A percentile compares a stretch with the other conserved stretches of the same genome.
phyloP scores from a whole-genome alignment of 2,329 filamentous ascomycete genomes.

The Ophiostoma piceae region DNA sequence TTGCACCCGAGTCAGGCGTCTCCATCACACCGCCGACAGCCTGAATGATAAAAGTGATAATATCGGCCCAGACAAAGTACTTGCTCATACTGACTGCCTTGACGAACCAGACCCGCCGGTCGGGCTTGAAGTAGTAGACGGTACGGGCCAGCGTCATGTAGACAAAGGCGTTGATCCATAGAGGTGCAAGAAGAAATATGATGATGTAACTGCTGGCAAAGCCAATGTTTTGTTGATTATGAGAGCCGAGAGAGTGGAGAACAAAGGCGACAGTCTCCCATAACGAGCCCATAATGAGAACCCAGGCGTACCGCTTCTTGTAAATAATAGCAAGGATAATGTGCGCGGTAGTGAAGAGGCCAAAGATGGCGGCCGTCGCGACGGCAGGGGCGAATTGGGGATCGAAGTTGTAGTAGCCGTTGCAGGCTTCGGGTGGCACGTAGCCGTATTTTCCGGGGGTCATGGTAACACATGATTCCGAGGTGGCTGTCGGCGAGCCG shows the following conservation, averaged over 20 bases:
- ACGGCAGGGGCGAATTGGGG: conserved; percentile 31
- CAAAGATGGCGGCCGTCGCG: conserved; percentile 30
- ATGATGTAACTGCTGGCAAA: conserved; percentile 35
- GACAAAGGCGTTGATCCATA: conserved; percentile 43
- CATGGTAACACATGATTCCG: conserved; percentile 18
- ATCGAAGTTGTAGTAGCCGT: conserved; percentile 32
- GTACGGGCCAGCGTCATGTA: conserved; percentile 43
- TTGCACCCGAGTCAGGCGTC: neutral
- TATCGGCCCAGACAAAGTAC: conserved; percentile 45
- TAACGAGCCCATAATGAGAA: conserved; percentile 37
- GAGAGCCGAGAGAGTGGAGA: conserved; percentile 36
- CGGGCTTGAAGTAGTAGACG: conserved; percentile 38
- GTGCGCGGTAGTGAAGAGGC: conserved; percentile 28
- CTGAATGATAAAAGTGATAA: conserved; percentile 38
- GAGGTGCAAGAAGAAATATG: conserved; percentile 40
- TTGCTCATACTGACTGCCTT: conserved; percentile 38
- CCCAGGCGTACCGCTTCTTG: conserved; percentile 20
- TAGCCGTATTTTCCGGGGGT: conserved; percentile 29
- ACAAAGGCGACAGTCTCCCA: conserved; percentile 41
- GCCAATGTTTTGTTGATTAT: conserved; percentile 36
- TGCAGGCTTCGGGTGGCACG: conserved; percentile 31
- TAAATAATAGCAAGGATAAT: conserved; percentile 14
- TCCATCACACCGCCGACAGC: neutral
- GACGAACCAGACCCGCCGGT: conserved; percentile 32
- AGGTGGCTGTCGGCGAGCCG: conserved; percentile 8